Evolutionary conservation across 2,329 filamentous ascomycete species (phyloP), one percentile per base, ranked within the genome.

Genomic region (Fusarium hostae): DNA sequence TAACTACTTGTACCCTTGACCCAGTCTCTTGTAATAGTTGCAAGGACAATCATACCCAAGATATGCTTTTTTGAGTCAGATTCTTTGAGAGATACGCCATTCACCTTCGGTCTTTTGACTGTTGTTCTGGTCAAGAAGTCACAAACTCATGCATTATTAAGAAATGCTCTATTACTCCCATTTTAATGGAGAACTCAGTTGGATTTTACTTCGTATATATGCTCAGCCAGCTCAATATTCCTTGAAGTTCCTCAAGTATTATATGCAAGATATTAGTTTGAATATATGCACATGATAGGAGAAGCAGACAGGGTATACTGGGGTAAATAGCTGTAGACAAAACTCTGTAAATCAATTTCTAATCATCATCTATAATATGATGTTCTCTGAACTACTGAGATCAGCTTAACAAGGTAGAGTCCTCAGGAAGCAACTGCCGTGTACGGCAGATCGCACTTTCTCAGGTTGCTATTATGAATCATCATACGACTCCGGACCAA

Each of bases 141-240:
- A 0, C 0, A 18, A 7, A 6, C 12, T 6, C 0, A 4, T 30
- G 12, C 3, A 48, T 12, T 22, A 4, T 16, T 11, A 10, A 1
- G 7, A 0, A 22, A 6, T 22, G 0, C 7, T 18, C 18, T 6
- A 9, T 18, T 10, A 5, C 1, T 24, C 15, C 0, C 8, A 18
- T 50, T 50, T 15, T 10, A 7, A 8, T 32, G 11, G 8, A 34
- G 15, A 34, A 34, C 2, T 0, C 10, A 3, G n/a, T 7, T 34
- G 15, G 5, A 34, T 3, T 24, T 34, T 34, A 24, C 47, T 32
- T 13, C 2, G 16, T 22, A 26, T 12, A 26, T 24, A 20, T 26
- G 10, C 9, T 22, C 7, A 32, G 6, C 13, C 10, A 7, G 8
- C 8, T 34, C 15, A 9, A 20, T 13, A 24, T 10, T 32, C n/a